Percentiles rank a stretch among this genome's conserved stretches.
Conservation (phyloP, 177 flowering plant genomes). For the Vitis hybrid region DNA sequence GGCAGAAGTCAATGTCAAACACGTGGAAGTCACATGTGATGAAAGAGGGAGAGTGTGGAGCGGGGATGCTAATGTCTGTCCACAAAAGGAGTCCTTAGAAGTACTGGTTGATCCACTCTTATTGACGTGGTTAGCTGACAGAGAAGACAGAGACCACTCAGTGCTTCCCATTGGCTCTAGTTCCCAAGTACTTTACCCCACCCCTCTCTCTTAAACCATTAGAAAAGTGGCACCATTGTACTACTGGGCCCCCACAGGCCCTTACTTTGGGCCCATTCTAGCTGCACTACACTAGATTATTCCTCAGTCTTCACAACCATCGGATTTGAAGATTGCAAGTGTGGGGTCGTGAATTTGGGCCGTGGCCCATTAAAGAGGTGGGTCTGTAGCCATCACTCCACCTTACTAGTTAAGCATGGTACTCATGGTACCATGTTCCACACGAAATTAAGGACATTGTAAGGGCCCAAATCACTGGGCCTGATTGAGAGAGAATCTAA, state of each 20-base stretch:
- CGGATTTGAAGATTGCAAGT: too few relatives aligned
- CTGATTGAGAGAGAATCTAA: constrained; percentile 15
- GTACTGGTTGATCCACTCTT: constrained; percentile 16
- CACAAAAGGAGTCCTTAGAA: constrained; percentile 5
- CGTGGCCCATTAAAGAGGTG: not conserved
- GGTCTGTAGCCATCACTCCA: not conserved
- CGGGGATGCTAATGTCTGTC: constrained; percentile 11
- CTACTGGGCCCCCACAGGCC: not conserved
- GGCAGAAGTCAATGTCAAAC: not conserved
- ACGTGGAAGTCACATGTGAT: constrained; percentile 18
- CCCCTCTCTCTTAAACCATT: not conserved
- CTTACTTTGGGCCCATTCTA: not conserved
- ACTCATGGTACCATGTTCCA: too few relatives aligned
- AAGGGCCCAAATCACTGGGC: not conserved
- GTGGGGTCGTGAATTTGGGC: constrained; percentile 11
- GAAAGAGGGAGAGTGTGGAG: not conserved
- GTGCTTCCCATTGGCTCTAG: constrained; percentile 16
- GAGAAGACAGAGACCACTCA: constrained; percentile 9
- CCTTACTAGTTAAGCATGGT: not conserved
- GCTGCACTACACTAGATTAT: too few relatives aligned
- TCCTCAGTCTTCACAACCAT: too few relatives aligned
- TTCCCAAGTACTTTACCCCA: constrained; percentile 6
- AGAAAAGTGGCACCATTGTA: not conserved
- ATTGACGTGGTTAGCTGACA: constrained; percentile 10
- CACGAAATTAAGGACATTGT: too few relatives aligned